Percentiles rank a stretch among this genome's conserved stretches.
Conservation (phyloP, 2,329 filamentous ascomycete genomes). For the Alternaria gaisen region DNA sequence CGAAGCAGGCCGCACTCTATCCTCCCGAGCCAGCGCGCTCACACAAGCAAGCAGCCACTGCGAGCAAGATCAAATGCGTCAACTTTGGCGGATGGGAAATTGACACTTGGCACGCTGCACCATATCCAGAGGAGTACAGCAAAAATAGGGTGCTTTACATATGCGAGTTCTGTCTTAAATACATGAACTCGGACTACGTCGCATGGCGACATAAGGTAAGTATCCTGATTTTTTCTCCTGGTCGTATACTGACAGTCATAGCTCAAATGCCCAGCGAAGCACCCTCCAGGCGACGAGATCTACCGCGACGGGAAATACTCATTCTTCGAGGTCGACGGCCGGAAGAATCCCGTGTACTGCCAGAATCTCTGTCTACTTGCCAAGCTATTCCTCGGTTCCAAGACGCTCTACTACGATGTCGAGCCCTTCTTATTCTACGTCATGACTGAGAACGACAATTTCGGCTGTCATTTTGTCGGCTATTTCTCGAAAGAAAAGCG, state of each 20-base stretch:
- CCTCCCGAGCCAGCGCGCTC: constrained; percentile 65
- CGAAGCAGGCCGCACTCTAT: constrained; percentile 70
- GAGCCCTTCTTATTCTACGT: constrained; percentile 98
- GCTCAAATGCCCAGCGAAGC: constrained; percentile 91
- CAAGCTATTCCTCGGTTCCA: constrained; percentile 97
- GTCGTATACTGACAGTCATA: constrained; percentile 36
- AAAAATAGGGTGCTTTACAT: constrained; percentile 97
- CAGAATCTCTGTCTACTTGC: constrained; percentile 96
- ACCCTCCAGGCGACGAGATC: constrained; percentile 96
- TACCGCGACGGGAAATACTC: constrained; percentile 91
- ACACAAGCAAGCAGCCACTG: constrained; percentile 78
- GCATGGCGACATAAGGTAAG: constrained; percentile 89
- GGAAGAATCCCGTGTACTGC: constrained; percentile 98
- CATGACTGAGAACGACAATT: constrained; percentile 90
- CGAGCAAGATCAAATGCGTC: constrained; percentile 98
- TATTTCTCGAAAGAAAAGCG: constrained; percentile 99
- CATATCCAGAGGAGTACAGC: constrained; percentile 98
- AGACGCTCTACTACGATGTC: constrained; percentile 97
- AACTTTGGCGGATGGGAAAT: constrained; percentile 98
- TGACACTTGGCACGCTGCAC: constrained; percentile 98
- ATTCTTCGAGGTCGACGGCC: constrained; percentile 96
- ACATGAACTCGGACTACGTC: constrained; percentile 99
- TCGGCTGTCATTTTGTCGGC: constrained; percentile 96
- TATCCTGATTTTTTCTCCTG: not conserved
- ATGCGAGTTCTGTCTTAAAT: constrained; percentile 98